Base-by-base conservation (phyloP, 2,329 filamentous ascomycete species). In the Xylaria hypoxylon region DNA sequence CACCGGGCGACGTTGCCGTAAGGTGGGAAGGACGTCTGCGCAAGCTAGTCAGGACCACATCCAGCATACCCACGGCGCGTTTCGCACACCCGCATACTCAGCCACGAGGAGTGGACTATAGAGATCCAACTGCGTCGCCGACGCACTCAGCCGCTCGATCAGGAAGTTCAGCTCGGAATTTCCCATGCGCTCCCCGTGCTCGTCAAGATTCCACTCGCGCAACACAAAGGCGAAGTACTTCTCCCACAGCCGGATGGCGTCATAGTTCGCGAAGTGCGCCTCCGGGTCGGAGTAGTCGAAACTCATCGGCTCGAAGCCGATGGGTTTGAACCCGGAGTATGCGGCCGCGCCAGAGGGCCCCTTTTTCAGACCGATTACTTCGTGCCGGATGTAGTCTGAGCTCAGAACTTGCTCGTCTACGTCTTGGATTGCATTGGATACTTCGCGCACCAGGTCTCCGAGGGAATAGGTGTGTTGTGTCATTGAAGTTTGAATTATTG, bases 111-210 rank as follows among this genome's bases (percentile, higher is more conserved):
- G 45, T 0, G 60, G 47, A 1, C 52, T 33, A 26, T 63, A 63
- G 15, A 33, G 52, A 17, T 63, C 52, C 2, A 58, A 35, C 24
- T 40, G 44, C 15, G 44, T 33, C 24, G 52, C 52, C 7, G 52
- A 11, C 19, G 33, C 38, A 1, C 8, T 58, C 44, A 58, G 24
- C 10, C 52, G 10, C 5, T 57, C 60, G 17, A 58, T 44, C 8
- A 58, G 15, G 51, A 57, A 58, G 17, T 57, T 58, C 2, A 62
- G 22, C 15, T 50, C 26, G 5, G 51, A 55, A 31, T 56, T 45
- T 17, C 51, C 28, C 59, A 62, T 56, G 13, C 59, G 59, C 28
- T 62, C 59, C 17, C 59, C 59, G 19, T 62, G 35, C 26, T 53
- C 1, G n/a, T 62, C 50, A 2, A 56, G 22, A 19, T 45, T 48